Base-by-base conservation (phyloP, 495 filamentous ascomycete genomes). In the Trypethelium eluteriae region DNA sequence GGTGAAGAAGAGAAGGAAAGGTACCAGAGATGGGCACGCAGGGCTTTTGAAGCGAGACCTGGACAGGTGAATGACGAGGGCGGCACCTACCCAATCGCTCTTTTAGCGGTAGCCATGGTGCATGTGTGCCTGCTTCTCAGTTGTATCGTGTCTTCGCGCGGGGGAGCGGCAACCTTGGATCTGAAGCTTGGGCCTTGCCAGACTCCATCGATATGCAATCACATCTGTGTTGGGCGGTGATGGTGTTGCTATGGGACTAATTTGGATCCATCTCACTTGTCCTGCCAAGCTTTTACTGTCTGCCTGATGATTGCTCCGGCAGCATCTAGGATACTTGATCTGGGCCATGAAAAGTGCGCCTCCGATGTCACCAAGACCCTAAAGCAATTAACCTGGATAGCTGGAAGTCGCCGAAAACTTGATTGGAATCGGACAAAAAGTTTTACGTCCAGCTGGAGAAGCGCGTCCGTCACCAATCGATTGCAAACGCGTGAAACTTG, bases 381-480 rank as follows among this genome's bases (percentile, higher is more conserved):
- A 32, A 59, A 9, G 18, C 18, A 34, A 36, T 35, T 59, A 10
- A 14, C 12, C 10, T 11, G 25, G 5, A 5, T 2, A 53, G 3
- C 53, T 59, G 53, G 49, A 53, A 18, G 18, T 25, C 53, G n/a
- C 18, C 14, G 25, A 36, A 59, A 59, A 59, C 53, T 36, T 59
- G 53, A 35, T 59, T 59, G 5, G 3, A 18, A 7, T 59, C 53
- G 32, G 14, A 7, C 5, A 59, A 35, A 35, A 7, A 18, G 11
- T 59, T 25, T 59, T 59, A 59, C 53, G 53, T 59, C 53, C 34
- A 59, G 41, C 53, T 36, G 53, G 3, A 32, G 11, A 14, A 3
- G 36, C 53, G 53, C 53, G 53, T 7, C 14, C 25, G n/a, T 59
- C 53, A 59, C 53, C 53, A 59, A 59, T 59, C 53, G 4, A 59